These are phyloP conservation scores for Camelina sativa DNA, from an alignment of 345 rosid species.

Conservation along the genomic window DNA sequence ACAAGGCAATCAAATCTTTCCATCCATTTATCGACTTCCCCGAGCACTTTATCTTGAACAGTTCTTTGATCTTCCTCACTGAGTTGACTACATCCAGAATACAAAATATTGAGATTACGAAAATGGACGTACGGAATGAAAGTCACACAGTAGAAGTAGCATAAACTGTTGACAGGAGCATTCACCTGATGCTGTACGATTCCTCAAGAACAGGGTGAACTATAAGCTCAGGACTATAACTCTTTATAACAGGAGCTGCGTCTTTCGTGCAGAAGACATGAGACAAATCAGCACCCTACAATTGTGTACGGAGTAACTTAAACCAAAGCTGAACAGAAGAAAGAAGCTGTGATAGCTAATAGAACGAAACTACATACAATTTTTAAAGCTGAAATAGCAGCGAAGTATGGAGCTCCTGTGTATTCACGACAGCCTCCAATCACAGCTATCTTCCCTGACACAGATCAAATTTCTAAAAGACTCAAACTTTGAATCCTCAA, in stretches of 20 bases:
- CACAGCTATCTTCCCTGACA: conserved; percentile 86
- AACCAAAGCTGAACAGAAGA: conserved; percentile 6
- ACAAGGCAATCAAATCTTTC: conserved; percentile 95
- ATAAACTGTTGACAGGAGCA: conserved; percentile 8
- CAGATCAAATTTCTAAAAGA: background rate
- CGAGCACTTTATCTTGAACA: conserved; percentile 59
- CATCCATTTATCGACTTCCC: conserved; percentile 91
- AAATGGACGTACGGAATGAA: background rate
- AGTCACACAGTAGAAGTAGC: conserved; percentile 12
- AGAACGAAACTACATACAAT: conserved; percentile 53
- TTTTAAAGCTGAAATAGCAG: conserved; percentile 96
- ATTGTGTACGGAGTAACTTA: background rate
- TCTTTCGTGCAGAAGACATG: conserved; percentile 98
- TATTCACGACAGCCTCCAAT: conserved; percentile 98
- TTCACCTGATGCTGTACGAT: conserved; percentile 74
- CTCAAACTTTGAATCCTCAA: background rate
- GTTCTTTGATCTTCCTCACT: conserved; percentile 60
- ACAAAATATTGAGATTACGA: background rate
- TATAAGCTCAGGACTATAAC: conserved; percentile 95
- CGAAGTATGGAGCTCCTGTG: conserved; percentile 97
- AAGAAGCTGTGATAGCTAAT: conserved; percentile 20
- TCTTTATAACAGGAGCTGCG: conserved; percentile 91
- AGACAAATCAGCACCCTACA: conserved; percentile 94
- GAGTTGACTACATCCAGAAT: conserved; percentile 33
- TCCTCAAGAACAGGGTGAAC: conserved; percentile 93